Conservation (phyloP, 2,329 filamentous ascomycete genomes). For the Acrodontium crateriforme region DNA sequence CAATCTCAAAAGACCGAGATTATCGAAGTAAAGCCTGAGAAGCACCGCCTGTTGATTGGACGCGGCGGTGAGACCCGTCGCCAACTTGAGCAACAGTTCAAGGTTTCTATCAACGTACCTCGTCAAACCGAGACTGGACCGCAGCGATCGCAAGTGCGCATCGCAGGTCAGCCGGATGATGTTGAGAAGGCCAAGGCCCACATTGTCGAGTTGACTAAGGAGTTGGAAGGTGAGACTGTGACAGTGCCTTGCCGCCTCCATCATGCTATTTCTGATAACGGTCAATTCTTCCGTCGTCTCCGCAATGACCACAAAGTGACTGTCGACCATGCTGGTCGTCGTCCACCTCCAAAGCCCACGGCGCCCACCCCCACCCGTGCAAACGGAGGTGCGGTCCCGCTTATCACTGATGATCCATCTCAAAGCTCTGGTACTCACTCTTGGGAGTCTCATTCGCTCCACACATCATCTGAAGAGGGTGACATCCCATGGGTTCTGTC, state of each 20-base stretch:
- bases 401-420: constrained; percentile 70
- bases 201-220: constrained; percentile 64
- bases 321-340: constrained; percentile 76
- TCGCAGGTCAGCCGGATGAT: constrained; percentile 62
- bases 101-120: constrained; percentile 77
- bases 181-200: constrained; percentile 80
- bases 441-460: constrained; percentile 70
- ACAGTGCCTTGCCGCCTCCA: constrained; percentile 71
- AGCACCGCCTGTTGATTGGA: constrained; percentile 84
- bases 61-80: constrained; percentile 80
- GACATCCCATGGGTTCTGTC: constrained; percentile 78
- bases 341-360: constrained; percentile 55
- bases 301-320: constrained; percentile 77
- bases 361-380: constrained; percentile 31
- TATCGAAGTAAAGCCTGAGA: constrained; percentile 73
- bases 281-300: constrained; percentile 83
- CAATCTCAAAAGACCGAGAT: constrained; percentile 68
- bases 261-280: constrained; percentile 74
- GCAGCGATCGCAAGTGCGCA: constrained; percentile 70
- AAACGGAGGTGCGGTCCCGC: constrained; percentile 51
- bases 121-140: constrained; percentile 57
- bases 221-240: constrained; percentile 79
- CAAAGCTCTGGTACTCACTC: constrained; percentile 54
- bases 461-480: constrained; percentile 49
- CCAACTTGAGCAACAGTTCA: constrained; percentile 73